A percentile compares a stretch with the other conserved stretches of the same genome.
Evolutionary conservation across 2,329 filamentous ascomycete species (phyloP).

Genomic region (Pseudogymnoascus sp.): DNA sequence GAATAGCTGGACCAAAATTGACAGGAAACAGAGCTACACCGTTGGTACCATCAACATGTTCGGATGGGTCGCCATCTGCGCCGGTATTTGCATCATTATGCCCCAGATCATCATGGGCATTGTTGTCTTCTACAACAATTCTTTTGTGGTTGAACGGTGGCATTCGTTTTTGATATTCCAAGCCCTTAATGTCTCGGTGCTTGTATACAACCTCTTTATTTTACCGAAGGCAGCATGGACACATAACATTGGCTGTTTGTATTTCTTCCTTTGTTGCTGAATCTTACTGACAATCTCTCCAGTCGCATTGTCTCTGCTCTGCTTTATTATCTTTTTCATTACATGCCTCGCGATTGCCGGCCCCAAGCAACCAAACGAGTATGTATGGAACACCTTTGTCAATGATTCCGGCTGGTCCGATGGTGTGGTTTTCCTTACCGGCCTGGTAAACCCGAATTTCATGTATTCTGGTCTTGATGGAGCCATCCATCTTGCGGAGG

Average conservation of each 20-base stretch:
- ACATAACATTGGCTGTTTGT: constrained; percentile 11
- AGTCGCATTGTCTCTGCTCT: constrained; percentile 6
- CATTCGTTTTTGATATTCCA: constrained; percentile 9
- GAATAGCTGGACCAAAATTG: background rate
- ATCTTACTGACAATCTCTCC: background rate
- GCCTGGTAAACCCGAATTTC: constrained; percentile 34
- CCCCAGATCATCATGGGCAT: background rate
- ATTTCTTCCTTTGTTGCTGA: background rate
- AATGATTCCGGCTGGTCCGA: constrained; percentile 37
- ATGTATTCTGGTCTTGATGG: constrained; percentile 36
- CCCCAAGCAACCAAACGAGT: constrained; percentile 7
- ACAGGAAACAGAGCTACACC: background rate
- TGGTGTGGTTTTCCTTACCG: constrained; percentile 39
- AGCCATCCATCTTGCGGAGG: constrained; percentile 37
- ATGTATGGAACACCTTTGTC: constrained; percentile 23
- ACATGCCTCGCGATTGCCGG: background rate
- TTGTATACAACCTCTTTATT: constrained; percentile 6
- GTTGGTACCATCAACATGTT: constrained; percentile 7
- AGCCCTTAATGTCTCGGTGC: background rate
- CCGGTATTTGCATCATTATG: constrained; percentile 3
- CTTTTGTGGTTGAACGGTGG: background rate
- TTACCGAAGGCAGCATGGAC: constrained; percentile 7
- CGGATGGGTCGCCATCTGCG: background rate
- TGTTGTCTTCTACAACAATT: constrained; percentile 4
- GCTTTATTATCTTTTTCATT: constrained; percentile 3